A percentile compares a stretch with the other conserved stretches of the same genome.
phyloP scores from a whole-genome alignment of 805 yeast genomes.

The Cyberlindnera misumaiensis region DNA sequence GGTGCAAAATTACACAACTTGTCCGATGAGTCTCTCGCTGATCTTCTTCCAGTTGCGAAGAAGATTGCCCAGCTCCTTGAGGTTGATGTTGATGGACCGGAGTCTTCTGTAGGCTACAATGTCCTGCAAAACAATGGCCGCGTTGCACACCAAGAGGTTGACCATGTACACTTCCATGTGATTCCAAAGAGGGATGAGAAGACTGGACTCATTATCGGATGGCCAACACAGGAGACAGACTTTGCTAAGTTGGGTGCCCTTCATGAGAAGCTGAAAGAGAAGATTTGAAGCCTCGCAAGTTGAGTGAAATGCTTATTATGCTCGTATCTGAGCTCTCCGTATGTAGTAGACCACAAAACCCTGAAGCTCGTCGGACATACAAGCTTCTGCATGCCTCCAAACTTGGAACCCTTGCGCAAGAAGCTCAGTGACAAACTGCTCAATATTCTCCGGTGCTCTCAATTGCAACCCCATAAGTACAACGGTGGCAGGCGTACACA shows the following conservation, averaged over 20 bases:
- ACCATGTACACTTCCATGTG: slow-evolving; percentile 94
- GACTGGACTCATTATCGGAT: slow-evolving; percentile 80
- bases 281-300: slow-evolving; percentile 21
- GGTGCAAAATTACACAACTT: slow-evolving; percentile 89
- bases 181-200: slow-evolving; percentile 76
- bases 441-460: slow-evolving; percentile 44
- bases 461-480: slow-evolving; percentile 45
- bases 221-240: slow-evolving; percentile 88
- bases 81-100: slow-evolving; percentile 54
- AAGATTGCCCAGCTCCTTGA: slow-evolving; percentile 70
- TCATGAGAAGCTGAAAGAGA: slow-evolving; percentile 53
- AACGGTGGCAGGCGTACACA: slow-evolving; percentile 30
- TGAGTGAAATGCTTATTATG: too few species aligned
- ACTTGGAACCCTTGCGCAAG: slow-evolving; percentile 29
- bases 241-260: slow-evolving; percentile 62
- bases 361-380: slow-evolving; percentile 27
- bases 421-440: slow-evolving; percentile 34
- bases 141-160: slow-evolving; percentile 93
- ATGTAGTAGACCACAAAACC: slow-evolving; percentile 44
- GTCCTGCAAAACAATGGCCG: slow-evolving; percentile 89
- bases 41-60: slow-evolving; percentile 83
- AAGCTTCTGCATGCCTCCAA: slow-evolving; percentile 27
- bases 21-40: slow-evolving; percentile 87
- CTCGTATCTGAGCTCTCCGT: neutral
- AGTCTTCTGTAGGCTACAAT: slow-evolving; percentile 70